Evolutionary conservation across 2,329 filamentous ascomycete species (phyloP), one percentile per base, ranked within the genome.

Genomic region (Diaporthe eres): DNA sequence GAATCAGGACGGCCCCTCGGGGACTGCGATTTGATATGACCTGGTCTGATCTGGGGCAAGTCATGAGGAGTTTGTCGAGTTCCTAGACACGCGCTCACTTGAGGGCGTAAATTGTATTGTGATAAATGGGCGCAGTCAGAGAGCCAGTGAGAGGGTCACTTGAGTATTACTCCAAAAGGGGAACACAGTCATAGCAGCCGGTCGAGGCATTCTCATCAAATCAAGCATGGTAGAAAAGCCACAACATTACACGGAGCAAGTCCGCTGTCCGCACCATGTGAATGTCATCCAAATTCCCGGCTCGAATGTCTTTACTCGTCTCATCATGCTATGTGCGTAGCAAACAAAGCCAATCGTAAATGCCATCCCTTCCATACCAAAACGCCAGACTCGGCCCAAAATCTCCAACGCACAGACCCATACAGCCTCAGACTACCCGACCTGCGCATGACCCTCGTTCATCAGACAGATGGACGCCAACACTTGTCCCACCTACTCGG

Each of bases 401-500:
- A 17, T 25, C 22, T 15, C 47, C 17, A n/a, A 28, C 10, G n/a
- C n/a, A 42, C 25, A 42, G 10, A 55, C 12, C 28, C 34, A 28
- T 28, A 4, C 13, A 19, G 7, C 49, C 13, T n/a, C 37, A 22
- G n/a, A 22, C 65, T 42, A 7, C n/a, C 25, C 4, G 12, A n/a
- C 17, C 34, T 42, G 3, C 8, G 34, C 37, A n/a, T n/a, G 34
- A 28, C 34, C 25, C n/a, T 17, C 49, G 13, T 22, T 3, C 22
- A 51, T 22, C n/a, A 28, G 5, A 17, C 6, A 37, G 31, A 42
- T 19, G 22, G 13, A 44, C 22, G 15, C 17, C 28, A 7, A 22
- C n/a, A 6, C 7, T 7, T 28, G 9, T 8, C 3, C 63, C 19
- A 19, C 3, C 47, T 71, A 76, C 77, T 82, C 86, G 75, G 86